Percentiles rank a stretch among this genome's conserved stretches.
Conservation (phyloP, 768 basidiomycete species). For the Calocera viscosa region DNA sequence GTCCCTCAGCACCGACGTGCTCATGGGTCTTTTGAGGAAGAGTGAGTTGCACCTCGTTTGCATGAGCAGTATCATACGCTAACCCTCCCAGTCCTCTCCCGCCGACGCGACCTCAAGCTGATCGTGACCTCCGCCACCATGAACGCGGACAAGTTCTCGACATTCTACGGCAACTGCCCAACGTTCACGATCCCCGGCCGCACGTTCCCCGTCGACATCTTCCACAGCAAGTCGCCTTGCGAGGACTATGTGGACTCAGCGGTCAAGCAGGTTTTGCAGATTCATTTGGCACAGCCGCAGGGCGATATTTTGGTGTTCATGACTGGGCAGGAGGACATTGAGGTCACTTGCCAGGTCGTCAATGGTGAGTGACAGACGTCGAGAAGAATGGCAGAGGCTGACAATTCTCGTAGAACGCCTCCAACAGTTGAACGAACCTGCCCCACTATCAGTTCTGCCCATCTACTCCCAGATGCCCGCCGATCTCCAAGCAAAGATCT, state of each 20-base stretch:
- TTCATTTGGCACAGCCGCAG: conserved; percentile 81
- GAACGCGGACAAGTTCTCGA: conserved; percentile 99
- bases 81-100: conserved; percentile 51
- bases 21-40: conserved; percentile 92
- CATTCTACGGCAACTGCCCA: conserved; percentile 89
- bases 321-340: conserved; percentile 99
- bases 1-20: conserved; percentile 90
- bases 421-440: conserved; percentile 79
- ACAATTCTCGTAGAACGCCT: conserved; percentile 58
- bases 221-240: conserved; percentile 92
- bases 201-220: conserved; percentile 95
- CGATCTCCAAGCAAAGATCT: conserved; percentile 95
- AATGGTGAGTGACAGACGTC: conserved; percentile 43
- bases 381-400: too few relatives aligned
- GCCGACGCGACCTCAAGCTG: conserved; percentile 83
- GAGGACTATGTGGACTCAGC: conserved; percentile 98
- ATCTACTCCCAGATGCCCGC: conserved; percentile 99
- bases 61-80: background rate
- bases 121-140: conserved; percentile 99
- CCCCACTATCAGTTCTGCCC: conserved; percentile 79
- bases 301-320: conserved; percentile 98
- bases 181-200: conserved; percentile 87
- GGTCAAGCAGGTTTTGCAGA: conserved; percentile 95
- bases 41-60: conserved; percentile 39
- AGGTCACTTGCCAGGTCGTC: conserved; percentile 88